These are phyloP conservation scores for Acer negundo DNA, from an alignment of 345 rosid species.

Conservation along the genomic window DNA sequence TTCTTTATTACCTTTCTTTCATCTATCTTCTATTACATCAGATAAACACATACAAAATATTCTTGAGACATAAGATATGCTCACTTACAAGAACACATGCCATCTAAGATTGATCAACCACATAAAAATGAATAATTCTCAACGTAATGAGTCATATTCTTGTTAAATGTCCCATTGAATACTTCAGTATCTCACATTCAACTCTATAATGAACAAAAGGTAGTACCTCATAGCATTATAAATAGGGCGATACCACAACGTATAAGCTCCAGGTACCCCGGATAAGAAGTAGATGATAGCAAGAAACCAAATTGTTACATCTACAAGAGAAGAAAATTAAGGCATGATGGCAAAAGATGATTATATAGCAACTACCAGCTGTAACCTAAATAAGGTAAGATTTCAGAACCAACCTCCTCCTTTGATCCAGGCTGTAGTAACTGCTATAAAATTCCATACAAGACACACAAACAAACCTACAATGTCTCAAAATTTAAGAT, in stretches of 20 bases:
- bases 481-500: slow-evolving; percentile 4
- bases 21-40: neutral
- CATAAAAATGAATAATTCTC: neutral
- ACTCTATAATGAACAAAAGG: neutral
- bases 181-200: neutral
- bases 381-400: slow-evolving; percentile 4
- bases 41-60: neutral
- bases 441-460: slow-evolving; percentile 85
- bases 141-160: neutral
- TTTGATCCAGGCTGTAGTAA: slow-evolving; percentile 84
- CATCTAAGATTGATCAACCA: neutral
- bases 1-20: neutral
- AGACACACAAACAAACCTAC: slow-evolving; percentile 84
- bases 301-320: slow-evolving; percentile 92
- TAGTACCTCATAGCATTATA: slow-evolving; percentile 94
- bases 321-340: slow-evolving; percentile 40
- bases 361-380: slow-evolving; percentile 8
- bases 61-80: neutral
- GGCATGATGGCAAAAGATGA: slow-evolving; percentile 12
- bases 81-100: neutral
- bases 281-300: slow-evolving; percentile 86
- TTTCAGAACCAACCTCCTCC: slow-evolving; percentile 69
- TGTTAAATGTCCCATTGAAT: neutral
- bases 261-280: slow-evolving; percentile 90
- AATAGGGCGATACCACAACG: slow-evolving; percentile 92